A percentile compares a stretch with the other conserved stretches of the same genome.
Evolutionary conservation across 768 basidiomycete species (phyloP).

Genomic region (Polyporus arcularius): DNA sequence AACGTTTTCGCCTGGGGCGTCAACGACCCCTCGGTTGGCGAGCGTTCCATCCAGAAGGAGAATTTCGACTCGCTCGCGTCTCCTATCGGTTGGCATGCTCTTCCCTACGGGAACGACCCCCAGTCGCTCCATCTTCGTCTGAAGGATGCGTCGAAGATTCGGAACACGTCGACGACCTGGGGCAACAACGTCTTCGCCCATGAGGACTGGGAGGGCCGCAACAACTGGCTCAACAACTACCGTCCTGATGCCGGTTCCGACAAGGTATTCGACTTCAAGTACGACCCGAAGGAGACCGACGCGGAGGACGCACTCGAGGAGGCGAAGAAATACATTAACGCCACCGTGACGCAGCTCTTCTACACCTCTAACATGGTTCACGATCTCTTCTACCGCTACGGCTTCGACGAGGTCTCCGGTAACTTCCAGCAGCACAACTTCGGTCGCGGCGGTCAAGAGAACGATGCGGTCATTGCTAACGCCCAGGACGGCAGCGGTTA

Average conservation of each 20-base stretch:
- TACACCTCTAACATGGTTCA: conserved; percentile 83
- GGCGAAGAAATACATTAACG: conserved; percentile 83
- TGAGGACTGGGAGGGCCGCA: conserved; percentile 86
- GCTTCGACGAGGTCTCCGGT: conserved; percentile 88
- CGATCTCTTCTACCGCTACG: conserved; percentile 80
- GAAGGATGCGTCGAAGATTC: conserved; percentile 25
- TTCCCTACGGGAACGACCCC: conserved; percentile 76
- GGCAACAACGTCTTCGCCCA: conserved; percentile 94
- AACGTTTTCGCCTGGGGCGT: conserved; percentile 78
- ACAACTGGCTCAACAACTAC: conserved; percentile 67
- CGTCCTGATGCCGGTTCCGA: conserved; percentile 68
- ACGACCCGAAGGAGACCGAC: conserved; percentile 65
- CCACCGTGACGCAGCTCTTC: conserved; percentile 86
- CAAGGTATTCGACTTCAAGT: conserved; percentile 70
- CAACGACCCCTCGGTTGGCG: conserved; percentile 81
- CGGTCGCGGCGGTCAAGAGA: conserved; percentile 82
- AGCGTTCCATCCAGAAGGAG: conserved; percentile 59
- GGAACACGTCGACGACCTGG: conserved; percentile 78
- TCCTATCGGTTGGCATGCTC: conserved; percentile 89
- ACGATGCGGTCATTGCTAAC: conserved; percentile 90
- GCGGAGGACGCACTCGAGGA: conserved; percentile 60
- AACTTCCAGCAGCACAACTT: conserved; percentile 99
- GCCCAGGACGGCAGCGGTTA: conserved; percentile 95
- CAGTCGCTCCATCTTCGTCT: conserved; percentile 30
- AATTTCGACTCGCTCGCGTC: conserved; percentile 78